Base-by-base conservation (phyloP, 352 stramenopile species). In the Globisporangium nodosum region DNA sequence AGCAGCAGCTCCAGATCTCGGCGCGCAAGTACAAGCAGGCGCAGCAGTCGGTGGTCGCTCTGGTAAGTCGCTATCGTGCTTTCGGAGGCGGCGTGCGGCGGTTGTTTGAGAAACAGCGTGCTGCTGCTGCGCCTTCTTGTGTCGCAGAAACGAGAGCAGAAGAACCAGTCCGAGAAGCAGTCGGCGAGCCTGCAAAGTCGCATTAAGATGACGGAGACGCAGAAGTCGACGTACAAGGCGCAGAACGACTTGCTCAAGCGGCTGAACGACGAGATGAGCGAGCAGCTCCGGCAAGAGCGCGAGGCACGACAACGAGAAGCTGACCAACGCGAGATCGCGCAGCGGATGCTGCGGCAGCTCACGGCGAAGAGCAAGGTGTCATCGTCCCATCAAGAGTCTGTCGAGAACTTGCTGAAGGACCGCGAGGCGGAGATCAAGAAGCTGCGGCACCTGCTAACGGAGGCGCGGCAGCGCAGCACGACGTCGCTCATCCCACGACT, bases 111-210 rank as follows among this genome's bases (percentile, higher is more conserved):
- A 40, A 62, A 43, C 54, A 27, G 24, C 71, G 59, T 60, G 53
- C 63, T 80, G 27, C 33, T 42, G 37, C 49, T 42, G 8, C 47
- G 13, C 18, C 47, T 5, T 58, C 54, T 61, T 71, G 58, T 70
- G 43, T 62, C 63, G 49, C 63, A 93, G 71, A 97, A 97, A 87
- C 81, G 86, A 54, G 92, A 98, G 51, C 91, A 98, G 63, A 90
- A 90, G 68, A 86, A 87, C 54, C 84, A 98, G 54, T 92, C 94
- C 64, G 90, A 97, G 59, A 94, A 96, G 63, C 72, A 96, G 15
- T 76, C 81, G 21, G 78, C 80, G 33, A 62, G 86, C 35, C 75
- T 94, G 47, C 70, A 90, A 67, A 85, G 71, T 57, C 85, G 91
- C 58, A 74, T 89, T 60, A 96, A 93, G 58, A 73, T 78, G 2